These are phyloP conservation scores for Populus ilicifolia DNA, from an alignment of 345 rosid genomes.

Conservation along the genomic window DNA sequence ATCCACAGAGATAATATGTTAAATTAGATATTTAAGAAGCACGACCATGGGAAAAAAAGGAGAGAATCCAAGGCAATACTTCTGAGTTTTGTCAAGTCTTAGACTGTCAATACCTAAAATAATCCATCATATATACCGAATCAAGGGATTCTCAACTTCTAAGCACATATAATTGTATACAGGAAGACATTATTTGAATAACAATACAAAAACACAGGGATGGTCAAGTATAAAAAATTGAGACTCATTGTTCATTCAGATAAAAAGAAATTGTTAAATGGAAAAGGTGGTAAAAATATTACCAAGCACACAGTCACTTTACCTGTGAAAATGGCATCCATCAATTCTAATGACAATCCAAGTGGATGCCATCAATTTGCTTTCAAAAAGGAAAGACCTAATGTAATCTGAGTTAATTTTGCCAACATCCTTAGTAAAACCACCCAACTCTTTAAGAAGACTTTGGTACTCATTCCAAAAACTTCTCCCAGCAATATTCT, in stretches of 20 bases:
- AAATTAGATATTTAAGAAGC: neutral
- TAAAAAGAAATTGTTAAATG: neutral
- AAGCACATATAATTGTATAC: neutral
- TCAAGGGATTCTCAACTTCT: neutral
- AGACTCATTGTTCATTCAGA: neutral
- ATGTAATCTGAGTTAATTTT: slow-evolving; percentile 60
- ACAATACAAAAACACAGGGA: neutral
- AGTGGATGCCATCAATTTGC: slow-evolving; percentile 67
- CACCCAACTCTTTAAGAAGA: slow-evolving; percentile 57
- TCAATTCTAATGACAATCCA: slow-evolving; percentile 88
- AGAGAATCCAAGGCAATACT: neutral
- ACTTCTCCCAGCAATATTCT: slow-evolving; percentile 54
- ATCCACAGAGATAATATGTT: neutral
- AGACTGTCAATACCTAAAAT: neutral
- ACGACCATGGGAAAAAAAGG: neutral
- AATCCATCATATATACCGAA: neutral
- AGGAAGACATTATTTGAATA: neutral
- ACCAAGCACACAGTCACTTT: neutral
- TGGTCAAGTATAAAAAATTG: neutral
- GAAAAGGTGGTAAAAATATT: neutral
- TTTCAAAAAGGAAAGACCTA: slow-evolving; percentile 63
- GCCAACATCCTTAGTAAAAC: slow-evolving; percentile 47
- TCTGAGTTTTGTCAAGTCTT: neutral
- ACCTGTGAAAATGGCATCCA: slow-evolving; percentile 98
- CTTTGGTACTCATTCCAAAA: slow-evolving; percentile 69